Evolutionary conservation across 75 land plant genomes (phyloP).

Genomic region (Ceratopteris richardii): DNA sequence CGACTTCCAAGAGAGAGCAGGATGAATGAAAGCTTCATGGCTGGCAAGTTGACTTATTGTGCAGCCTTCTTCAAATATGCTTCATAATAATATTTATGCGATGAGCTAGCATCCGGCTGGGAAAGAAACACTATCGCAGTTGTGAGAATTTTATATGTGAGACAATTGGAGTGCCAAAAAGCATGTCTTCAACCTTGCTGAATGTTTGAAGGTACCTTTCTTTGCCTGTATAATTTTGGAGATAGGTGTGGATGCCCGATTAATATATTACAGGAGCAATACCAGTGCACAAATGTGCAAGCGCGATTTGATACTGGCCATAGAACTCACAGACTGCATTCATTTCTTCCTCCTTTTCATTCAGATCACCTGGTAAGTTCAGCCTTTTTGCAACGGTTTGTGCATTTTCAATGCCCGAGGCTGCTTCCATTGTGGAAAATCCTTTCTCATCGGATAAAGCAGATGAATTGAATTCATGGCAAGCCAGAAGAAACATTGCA

Average conservation of each 20-base stretch:
- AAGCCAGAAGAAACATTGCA: slow-evolving; percentile 87
- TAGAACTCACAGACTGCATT: slow-evolving; percentile 74
- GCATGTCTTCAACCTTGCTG: too few species aligned
- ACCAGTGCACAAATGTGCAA: slow-evolving; percentile 89
- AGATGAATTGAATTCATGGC: slow-evolving; percentile 65
- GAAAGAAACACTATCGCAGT: not conserved
- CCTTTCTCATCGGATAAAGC: slow-evolving; percentile 14
- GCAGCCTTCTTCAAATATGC: too few species aligned
- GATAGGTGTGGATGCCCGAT: slow-evolving; percentile 1
- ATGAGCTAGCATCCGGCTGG: not conserved
- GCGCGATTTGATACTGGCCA: slow-evolving; percentile 82
- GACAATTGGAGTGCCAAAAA: not conserved
- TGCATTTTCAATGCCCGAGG: not conserved
- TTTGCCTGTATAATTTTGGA: not conserved
- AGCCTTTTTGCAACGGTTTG: slow-evolving; percentile 13
- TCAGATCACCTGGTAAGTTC: slow-evolving; percentile 54
- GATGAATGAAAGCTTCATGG: too few species aligned
- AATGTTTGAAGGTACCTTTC: too few species aligned
- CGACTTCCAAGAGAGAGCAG: too few species aligned
- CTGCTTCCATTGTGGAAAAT: slow-evolving; percentile 11
- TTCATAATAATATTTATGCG: not conserved
- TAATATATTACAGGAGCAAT: slow-evolving; percentile 47
- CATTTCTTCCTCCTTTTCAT: slow-evolving; percentile 61
- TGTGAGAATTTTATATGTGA: not conserved
- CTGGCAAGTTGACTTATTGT: too few species aligned